Conservation (phyloP, 805 yeast genomes). For the Kluyveromyces dobzhanskii region DNA sequence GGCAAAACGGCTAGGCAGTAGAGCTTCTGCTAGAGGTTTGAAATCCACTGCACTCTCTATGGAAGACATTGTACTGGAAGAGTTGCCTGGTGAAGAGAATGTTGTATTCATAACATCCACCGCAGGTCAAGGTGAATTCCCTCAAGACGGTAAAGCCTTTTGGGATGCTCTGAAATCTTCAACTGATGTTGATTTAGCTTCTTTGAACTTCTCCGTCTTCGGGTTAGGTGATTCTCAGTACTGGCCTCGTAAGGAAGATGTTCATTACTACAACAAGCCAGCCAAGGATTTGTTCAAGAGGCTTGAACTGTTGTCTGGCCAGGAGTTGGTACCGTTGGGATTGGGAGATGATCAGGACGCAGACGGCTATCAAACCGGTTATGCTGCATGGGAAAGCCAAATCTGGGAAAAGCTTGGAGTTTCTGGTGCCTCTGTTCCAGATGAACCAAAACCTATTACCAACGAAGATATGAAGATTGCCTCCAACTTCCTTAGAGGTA, state of each 20-base stretch:
- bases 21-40: slow-evolving; percentile 71
- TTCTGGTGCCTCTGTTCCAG: slow-evolving; percentile 68
- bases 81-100: slow-evolving; percentile 50
- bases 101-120: slow-evolving; percentile 79
- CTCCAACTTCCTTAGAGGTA: slow-evolving; percentile 85
- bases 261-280: slow-evolving; percentile 90
- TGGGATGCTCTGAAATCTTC: slow-evolving; percentile 69
- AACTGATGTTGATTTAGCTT: slow-evolving; percentile 53
- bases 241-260: slow-evolving; percentile 97
- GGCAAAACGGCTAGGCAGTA: slow-evolving; percentile 70
- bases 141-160: slow-evolving; percentile 66
- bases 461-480: slow-evolving; percentile 91
- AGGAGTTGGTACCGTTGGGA: slow-evolving; percentile 65
- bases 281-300: slow-evolving; percentile 62
- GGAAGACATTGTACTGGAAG: slow-evolving; percentile 66
- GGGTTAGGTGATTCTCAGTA: slow-evolving; percentile 92
- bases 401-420: slow-evolving; percentile 89
- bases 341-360: slow-evolving; percentile 97
- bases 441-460: slow-evolving; percentile 87
- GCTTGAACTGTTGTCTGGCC: slow-evolving; percentile 64
- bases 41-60: slow-evolving; percentile 46
- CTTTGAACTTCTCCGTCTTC: slow-evolving; percentile 61
- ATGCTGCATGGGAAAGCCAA: slow-evolving; percentile 72
- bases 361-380: slow-evolving; percentile 91
- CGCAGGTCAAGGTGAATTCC: slow-evolving; percentile 93